phyloP scores from a whole-genome alignment of 2,329 filamentous ascomycete genomes.

The Rutstroemia sydowiana region DNA sequence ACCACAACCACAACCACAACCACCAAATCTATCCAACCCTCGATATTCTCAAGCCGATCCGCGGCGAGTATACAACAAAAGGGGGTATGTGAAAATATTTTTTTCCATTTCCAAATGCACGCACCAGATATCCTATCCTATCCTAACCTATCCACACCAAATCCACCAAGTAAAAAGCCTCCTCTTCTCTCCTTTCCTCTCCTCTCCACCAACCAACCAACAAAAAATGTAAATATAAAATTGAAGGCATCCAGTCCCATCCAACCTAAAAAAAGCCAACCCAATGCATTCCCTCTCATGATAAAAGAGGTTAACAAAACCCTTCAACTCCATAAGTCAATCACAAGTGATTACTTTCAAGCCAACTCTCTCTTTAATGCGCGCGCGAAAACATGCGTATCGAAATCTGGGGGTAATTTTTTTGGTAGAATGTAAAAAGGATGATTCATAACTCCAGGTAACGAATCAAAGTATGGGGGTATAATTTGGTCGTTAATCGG shows the following conservation, averaged over 20 bases:
- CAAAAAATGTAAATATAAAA: no score
- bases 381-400: not conserved
- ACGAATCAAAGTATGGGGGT: constrained; percentile 10
- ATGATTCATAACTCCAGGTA: constrained; percentile 5
- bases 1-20: not conserved
- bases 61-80: constrained; percentile 7
- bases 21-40: not conserved
- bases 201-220: no score
- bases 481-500: constrained; percentile 6
- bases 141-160: no score
- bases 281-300: not conserved
- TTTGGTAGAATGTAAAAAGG: not conserved
- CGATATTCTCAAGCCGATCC: constrained; percentile 7
- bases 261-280: not conserved
- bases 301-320: no score
- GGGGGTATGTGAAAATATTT: not conserved
- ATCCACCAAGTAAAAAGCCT: not conserved
- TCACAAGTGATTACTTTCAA: not conserved
- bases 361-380: not conserved
- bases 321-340: no score
- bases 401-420: not conserved
- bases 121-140: no score
- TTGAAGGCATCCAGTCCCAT: no score
- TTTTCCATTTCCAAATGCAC: not conserved
- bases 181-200: no score